Percentiles rank a stretch among this genome's conserved stretches.
phyloP scores from a whole-genome alignment of 768 basidiomycete genomes.

The Candolleomyces efflorescens region DNA sequence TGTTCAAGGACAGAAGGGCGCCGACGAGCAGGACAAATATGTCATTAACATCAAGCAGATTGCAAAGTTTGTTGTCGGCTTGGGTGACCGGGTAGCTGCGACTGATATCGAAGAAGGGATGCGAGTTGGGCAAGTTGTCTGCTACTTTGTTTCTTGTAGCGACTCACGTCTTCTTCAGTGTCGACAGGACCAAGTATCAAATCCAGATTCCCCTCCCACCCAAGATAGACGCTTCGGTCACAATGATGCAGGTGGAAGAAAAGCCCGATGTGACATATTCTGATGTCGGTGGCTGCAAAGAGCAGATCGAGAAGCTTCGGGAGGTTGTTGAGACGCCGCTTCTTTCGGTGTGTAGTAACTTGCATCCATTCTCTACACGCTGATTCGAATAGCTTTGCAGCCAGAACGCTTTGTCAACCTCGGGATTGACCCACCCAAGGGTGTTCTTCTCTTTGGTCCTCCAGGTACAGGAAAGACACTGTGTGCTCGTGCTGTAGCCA shows the following conservation, averaged over 20 bases:
- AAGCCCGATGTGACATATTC: conserved; percentile 98
- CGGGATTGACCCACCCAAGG: conserved; percentile 98
- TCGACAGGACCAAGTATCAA: conserved; percentile 95
- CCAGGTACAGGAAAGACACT: conserved; percentile 99
- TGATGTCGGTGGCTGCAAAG: conserved; percentile 97
- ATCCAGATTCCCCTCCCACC: conserved; percentile 98
- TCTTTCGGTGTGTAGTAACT: conserved; percentile 63
- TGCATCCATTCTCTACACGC: neutral
- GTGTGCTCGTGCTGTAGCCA: conserved; percentile 96
- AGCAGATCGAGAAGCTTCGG: conserved; percentile 97
- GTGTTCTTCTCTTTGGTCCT: conserved; percentile 92
- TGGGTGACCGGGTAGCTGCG: conserved; percentile 94
- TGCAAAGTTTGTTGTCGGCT: conserved; percentile 97
- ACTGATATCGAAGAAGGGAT: conserved; percentile 99
- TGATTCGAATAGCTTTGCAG: conserved; percentile 40
- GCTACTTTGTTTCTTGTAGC: neutral
- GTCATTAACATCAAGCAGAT: conserved; percentile 99
- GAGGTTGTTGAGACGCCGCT: conserved; percentile 98
- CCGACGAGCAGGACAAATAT: conserved; percentile 98
- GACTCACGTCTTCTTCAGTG: conserved; percentile 41
- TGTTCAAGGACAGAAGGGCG: conserved; percentile 86
- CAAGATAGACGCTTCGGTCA: conserved; percentile 98
- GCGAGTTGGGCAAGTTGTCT: conserved; percentile 87
- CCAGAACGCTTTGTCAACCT: conserved; percentile 98
- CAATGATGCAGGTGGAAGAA: conserved; percentile 99